phyloP scores from a whole-genome alignment of 352 stramenopile species.

The Phytopythium aichiense region DNA sequence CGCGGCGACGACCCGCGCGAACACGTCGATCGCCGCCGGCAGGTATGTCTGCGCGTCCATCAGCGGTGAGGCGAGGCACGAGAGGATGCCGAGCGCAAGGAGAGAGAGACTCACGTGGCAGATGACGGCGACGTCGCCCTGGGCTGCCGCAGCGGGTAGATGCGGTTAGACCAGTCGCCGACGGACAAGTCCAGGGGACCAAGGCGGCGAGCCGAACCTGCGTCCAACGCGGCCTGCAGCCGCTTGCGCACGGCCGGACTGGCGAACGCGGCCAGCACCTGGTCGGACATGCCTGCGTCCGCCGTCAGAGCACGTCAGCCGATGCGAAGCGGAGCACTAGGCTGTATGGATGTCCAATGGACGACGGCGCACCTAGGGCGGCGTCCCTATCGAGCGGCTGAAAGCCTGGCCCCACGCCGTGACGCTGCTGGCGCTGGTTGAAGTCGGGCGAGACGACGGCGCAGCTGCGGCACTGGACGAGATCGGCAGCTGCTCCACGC shows the following conservation, averaged over 20 bases:
- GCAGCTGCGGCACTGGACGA: slow-evolving; percentile 34
- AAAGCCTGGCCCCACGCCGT: slow-evolving; percentile 21
- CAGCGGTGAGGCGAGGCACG: neutral
- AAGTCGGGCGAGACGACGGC: slow-evolving; percentile 46
- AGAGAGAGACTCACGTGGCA: slow-evolving; percentile 24
- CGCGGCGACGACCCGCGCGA: slow-evolving; percentile 30
- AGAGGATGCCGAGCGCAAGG: neutral
- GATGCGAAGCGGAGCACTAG: no score
- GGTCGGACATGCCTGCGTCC: slow-evolving; percentile 37
- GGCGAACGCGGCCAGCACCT: slow-evolving; percentile 41
- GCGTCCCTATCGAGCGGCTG: slow-evolving; percentile 22
- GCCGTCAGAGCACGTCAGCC: neutral
- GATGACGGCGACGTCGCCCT: slow-evolving; percentile 41
- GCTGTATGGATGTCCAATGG: no score
- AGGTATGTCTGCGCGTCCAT: slow-evolving; percentile 36
- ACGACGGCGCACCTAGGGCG: slow-evolving; percentile 15
- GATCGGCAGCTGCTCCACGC: neutral
- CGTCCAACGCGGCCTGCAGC: slow-evolving; percentile 31
- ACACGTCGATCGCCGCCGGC: slow-evolving; percentile 34
- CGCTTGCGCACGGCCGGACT: slow-evolving; percentile 31
- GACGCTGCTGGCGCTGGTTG: slow-evolving; percentile 20
- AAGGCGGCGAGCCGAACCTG: slow-evolving; percentile 16
- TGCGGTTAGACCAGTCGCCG: neutral
- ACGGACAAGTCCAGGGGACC: neutral
- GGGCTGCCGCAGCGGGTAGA: slow-evolving; percentile 15